Evolutionary conservation across 352 stramenopile genomes (phyloP).

Genomic region (Peronospora farinosa): DNA sequence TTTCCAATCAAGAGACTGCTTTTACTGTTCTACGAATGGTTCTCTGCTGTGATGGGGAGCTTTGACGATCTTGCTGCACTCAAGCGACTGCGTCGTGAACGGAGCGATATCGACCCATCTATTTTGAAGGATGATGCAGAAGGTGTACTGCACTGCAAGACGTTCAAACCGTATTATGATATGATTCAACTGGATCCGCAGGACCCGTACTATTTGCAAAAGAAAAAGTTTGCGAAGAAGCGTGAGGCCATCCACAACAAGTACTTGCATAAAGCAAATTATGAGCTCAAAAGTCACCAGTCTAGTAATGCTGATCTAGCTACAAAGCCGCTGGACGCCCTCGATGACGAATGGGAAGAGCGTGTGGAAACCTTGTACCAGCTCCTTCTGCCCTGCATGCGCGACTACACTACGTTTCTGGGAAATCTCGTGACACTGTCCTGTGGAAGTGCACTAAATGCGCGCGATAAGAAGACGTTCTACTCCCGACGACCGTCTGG

Average conservation of each 20-base stretch:
- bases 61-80: conserved; percentile 46
- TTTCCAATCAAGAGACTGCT: conserved; percentile 78
- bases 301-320: conserved; percentile 46
- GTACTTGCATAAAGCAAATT: conserved; percentile 58
- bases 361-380: conserved; percentile 67
- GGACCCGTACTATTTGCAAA: conserved; percentile 64
- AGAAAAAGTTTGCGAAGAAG: conserved; percentile 61
- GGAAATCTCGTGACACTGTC: conserved; percentile 61
- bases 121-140: conserved; percentile 50
- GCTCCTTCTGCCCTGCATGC: conserved; percentile 62
- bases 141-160: conserved; percentile 58
- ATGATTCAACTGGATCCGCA: conserved; percentile 44
- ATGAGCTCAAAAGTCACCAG: conserved; percentile 42
- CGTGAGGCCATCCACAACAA: conserved; percentile 64
- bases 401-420: conserved; percentile 61
- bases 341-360: conserved; percentile 72
- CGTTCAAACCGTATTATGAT: conserved; percentile 52
- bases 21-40: conserved; percentile 69
- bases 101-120: conserved; percentile 32
- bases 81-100: conserved; percentile 43
- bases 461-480: conserved; percentile 76
- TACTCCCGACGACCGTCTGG: conserved; percentile 56
- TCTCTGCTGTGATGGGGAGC: conserved; percentile 46
- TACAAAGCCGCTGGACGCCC: conserved; percentile 32
- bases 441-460: conserved; percentile 59